Conservation (phyloP, 106 monocot genomes). For the Dendrobium chrysotoxum region DNA sequence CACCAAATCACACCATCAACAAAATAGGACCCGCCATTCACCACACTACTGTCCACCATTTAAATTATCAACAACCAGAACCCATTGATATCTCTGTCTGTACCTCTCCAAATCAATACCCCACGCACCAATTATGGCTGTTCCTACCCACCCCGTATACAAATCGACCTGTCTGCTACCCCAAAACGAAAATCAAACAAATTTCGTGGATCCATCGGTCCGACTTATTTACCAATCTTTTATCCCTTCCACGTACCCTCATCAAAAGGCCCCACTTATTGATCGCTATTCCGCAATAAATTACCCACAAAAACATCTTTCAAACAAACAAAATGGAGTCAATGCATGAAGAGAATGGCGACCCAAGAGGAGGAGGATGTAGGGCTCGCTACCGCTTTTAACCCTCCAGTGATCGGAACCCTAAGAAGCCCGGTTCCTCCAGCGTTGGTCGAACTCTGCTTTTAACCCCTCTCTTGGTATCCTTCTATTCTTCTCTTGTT, state of each 20-base stretch:
- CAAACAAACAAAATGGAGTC: background rate
- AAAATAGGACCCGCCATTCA: background rate
- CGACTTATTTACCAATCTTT: background rate
- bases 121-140: background rate
- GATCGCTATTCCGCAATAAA: background rate
- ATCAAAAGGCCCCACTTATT: background rate
- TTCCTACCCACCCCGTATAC: background rate
- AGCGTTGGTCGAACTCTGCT: background rate
- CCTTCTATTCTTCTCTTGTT: background rate
- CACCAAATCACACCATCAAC: background rate
- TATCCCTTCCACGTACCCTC: background rate
- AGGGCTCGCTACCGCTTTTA: slow-evolving; percentile 32
- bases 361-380: slow-evolving; percentile 33
- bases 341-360: background rate
- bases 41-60: background rate
- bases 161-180: background rate
- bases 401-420: slow-evolving; percentile 13
- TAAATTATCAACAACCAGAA: background rate
- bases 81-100: background rate
- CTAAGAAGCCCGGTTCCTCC: slow-evolving; percentile 7
- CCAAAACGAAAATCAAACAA: background rate
- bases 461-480: background rate
- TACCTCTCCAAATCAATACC: background rate
- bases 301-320: background rate
- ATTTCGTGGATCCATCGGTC: background rate